These are phyloP conservation scores for Tricholoma saponaceum DNA, from an alignment of 768 basidiomycete species.

Conservation along the genomic window DNA sequence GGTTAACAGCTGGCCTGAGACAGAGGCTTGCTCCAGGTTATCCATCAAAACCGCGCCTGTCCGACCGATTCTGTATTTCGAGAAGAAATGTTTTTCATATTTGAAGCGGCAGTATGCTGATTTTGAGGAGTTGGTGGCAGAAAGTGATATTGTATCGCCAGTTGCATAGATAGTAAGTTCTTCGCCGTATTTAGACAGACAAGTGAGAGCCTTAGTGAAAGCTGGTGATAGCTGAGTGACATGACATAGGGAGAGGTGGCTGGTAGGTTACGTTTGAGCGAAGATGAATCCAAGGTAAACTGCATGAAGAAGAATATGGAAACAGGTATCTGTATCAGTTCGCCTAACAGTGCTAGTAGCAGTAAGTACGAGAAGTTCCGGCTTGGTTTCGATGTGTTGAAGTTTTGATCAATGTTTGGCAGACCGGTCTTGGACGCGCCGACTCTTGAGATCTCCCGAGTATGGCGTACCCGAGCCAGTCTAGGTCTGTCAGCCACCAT, in stretches of 20 bases:
- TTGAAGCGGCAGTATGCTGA: slow-evolving; percentile 82
- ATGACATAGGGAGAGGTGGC: slow-evolving; percentile 8
- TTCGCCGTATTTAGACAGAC: slow-evolving; percentile 80
- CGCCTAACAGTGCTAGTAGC: no score
- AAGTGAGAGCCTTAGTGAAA: slow-evolving; percentile 69
- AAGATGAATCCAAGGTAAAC: slow-evolving; percentile 56
- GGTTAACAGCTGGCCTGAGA: slow-evolving; percentile 64
- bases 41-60: slow-evolving; percentile 16
- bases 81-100: slow-evolving; percentile 66
- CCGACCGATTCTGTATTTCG: slow-evolving; percentile 48
- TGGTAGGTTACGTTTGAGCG: slow-evolving; percentile 48
- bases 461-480: no score
- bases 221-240: slow-evolving; percentile 37
- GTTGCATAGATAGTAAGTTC: slow-evolving; percentile 70
- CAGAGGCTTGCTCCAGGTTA: slow-evolving; percentile 35
- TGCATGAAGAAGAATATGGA: slow-evolving; percentile 43
- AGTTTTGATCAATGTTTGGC: background rate
- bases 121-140: slow-evolving; percentile 74
- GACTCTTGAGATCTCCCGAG: no score
- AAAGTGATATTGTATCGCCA: slow-evolving; percentile 55
- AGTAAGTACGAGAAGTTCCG: no score
- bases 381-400: background rate
- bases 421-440: background rate
- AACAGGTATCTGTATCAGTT: no score
- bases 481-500: background rate